Base-by-base conservation (phyloP, 208 protist genomes). In the Endotrypanum monterogeii region DNA sequence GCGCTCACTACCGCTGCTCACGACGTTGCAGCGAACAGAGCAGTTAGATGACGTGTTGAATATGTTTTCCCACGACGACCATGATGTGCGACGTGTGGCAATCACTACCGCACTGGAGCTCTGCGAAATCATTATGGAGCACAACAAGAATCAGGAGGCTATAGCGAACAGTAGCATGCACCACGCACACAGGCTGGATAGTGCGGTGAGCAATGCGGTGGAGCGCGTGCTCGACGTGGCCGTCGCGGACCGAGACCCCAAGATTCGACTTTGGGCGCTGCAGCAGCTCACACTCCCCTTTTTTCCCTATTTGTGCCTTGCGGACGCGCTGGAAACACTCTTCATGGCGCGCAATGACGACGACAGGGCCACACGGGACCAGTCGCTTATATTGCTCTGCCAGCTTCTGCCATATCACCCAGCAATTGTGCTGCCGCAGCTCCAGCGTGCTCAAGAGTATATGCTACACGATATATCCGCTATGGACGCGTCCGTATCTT, bases 271-370 rank as follows among this genome's bases (percentile, higher is more conserved):
- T n/a, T 69, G 80, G 58, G 87, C 87, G 0, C 67, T 97, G 57
- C 82, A 83, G 67, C 81, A 82, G n/a, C 66, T 97, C 0, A 82
- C 86, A 2, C 70, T 79, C 8, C 71, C 82, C 6, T 93, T 97
- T 67, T 88, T 94, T 58, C 73, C 88, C 11, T 95, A 97, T 73
- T 80, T 97, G 58, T 92, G 83, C 35, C 79, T 91, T n/a, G 74
- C 82, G 16, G 88, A 95, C 72, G 88, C 93, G 74, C 77, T 97
- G 0, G 88, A 97, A 41, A 85, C 93, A 23, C 80, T 97, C 50
- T 94, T 93, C 67, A 94, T 97, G 87, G 81, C 88, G 12, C 79
- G 85, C 30, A 95, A 95, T 66, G 93, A 97, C 78, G 88, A 78
- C 39, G 85, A 84, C 68, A 80, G 78, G n/a, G 61, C 51, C 23